Base-by-base conservation (phyloP, 2,329 filamentous ascomycete genomes). In the Sarocladiaceae sp. region DNA sequence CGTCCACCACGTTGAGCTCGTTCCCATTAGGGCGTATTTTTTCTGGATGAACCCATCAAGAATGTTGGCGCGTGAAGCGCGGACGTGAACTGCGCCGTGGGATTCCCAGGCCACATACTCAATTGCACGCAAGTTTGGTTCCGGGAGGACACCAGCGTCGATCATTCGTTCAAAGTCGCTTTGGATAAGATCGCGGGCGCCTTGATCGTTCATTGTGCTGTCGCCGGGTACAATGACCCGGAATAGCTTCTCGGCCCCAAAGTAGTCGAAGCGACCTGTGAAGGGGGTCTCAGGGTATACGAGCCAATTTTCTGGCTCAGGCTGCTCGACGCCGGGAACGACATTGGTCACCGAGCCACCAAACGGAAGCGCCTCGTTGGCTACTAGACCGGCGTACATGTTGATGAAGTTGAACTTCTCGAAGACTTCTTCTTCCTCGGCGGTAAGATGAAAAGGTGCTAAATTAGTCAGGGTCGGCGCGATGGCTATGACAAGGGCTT, bases 1-100 rank as follows among this genome's bases (percentile, higher is more conserved):
- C 0, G 72, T 76, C 55, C 68, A 76, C 59, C 63, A 77, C 0
- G 73, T 77, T n/a, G 66, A 69, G 17, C 63, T 59, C 15, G 66
- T 54, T 0, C 74, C 74, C 58, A 77, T 74, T 25, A 78, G 59
- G 2, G 59, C 66, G 56, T 71, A 66, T 46, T 74, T 59, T 35
- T 66, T 56, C 33, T 65, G 62, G 52, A 76, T 71, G 46, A 75
- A 76, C 0, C 73, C 73, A 7, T 52, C 55, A 17, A 53, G 56
- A 51, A 77, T 69, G 11, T 65, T 62, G 2, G 66, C 59, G 2
- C 59, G 55, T 0, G 65, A 57, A 0, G 72, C 66, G 13, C 58
- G 62, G 35, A 69, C 52, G 26, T 68, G 61, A 55, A 69, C 69
- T 12, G 68, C 68, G 22, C 66, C 62, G 55, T 75, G 71, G 39